Base-by-base conservation (phyloP, 352 stramenopile species). In the Aphanomyces stellatus region DNA sequence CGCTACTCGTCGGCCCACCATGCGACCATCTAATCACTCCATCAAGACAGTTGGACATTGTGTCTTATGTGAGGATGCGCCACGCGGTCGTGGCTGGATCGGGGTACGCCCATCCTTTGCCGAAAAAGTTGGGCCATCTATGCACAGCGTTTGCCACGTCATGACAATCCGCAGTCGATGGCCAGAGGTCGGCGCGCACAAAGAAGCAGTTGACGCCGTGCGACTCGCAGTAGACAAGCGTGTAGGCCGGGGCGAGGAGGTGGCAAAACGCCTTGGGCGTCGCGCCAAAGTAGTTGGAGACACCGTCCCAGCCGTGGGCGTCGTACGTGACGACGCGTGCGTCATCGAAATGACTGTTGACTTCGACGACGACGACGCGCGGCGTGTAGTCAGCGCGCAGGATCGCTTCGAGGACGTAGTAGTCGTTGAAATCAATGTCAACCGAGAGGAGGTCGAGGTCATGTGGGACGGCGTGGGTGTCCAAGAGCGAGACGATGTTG, bases 371-470 rank as follows among this genome's bases (percentile, higher is more conserved):
- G 22, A 91, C 59, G 34, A 89, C 81, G 17, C 79, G 74, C 0
- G 81, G 81, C 4, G 74, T 71, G 34, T 88, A 85, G 0, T 42
- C 53, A 1, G 51, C 48, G 27, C 76, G 59, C 48, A 88, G 78
- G 3, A 90, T 55, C 10, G 81, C 77, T n/a, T 76, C 51, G 3
- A 88, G 69, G 55, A 91, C 64, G 79, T 79, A 88, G 63, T 81
- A 91, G 59, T 88, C 81, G 51, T 89, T 90, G 53, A 91, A 91
- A 30, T 90, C 78, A 31, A 90, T 78, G 53, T 89, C 82, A 31
- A 91, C 73, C 2, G 80, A 88, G 41, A 91, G 69, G 31, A 89
- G 53, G 62, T 91, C 82, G 13, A 91, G 74, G 33, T 78, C 71
- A 2, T 37, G 62, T 17, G 75, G 72, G 33, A 89, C 79, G 3